Base-by-base conservation (phyloP, 352 stramenopile genomes). In the Globisporangium emineosum region DNA sequence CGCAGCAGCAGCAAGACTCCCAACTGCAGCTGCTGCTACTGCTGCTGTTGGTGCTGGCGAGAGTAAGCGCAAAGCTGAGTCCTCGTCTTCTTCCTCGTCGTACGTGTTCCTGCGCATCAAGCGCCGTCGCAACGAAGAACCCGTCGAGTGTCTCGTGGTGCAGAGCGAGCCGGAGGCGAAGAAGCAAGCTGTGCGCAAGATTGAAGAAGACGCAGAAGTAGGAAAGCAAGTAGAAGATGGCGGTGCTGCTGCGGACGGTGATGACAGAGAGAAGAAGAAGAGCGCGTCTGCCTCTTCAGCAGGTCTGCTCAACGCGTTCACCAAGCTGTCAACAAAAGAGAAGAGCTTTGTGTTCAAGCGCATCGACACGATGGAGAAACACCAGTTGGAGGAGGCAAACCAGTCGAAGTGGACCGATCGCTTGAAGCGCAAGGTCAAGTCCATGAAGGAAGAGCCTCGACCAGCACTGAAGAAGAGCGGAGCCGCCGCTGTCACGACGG, bases 121-220 rank as follows among this genome's bases (percentile, higher is more conserved):
- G 68, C 86, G 86, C 62, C 91, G 91, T 68, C 83, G 86, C 53
- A 89, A 81, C n/a, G 86, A 93, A 43, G 75, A 89, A n/a, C 83
- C 82, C 2, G 70, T 93, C 57, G 83, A 90, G 60, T 67, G 66
- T 54, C 65, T 94, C 4, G 69, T 92, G 54, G 79, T 94, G 27
- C 80, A 88, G 50, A 77, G 76, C 29, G 72, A 90, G 45, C 65
- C 56, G 3, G 62, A 77, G 45, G 40, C 57, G 29, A 73, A 73
- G 50, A 52, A 42, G 13, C 67, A 63, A 43, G 62, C 60, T 9
- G n/a, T 19, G 49, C 54, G 27, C 17, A 54, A 27, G 3, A 21
- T 7, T 45, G 12, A 5, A 52, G 27, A 67, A 49, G 17, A 57
- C 66, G 27, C 25, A 53, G 2, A 78, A 77, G 69, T 9, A 64